Percentiles rank a stretch among this genome's conserved stretches.
Evolutionary conservation across 441 rosid genomes (phyloP).

Genomic region (Erodium trifolium): DNA sequence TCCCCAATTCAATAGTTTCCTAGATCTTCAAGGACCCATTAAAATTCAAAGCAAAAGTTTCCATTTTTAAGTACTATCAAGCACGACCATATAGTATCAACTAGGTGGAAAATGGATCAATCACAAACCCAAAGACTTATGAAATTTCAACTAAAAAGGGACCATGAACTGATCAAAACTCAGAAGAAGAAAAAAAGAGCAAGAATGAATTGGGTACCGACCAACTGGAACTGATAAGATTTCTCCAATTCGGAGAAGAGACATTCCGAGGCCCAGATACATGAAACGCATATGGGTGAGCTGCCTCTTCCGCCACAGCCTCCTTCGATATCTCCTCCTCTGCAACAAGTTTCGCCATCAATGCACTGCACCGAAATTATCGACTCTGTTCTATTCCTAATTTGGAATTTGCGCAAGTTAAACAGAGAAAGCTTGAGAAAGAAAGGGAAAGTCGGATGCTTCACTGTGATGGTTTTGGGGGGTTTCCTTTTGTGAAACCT

Average conservation of each 20-base stretch:
- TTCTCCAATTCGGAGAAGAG: not conserved
- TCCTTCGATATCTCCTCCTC: not conserved
- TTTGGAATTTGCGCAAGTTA: not conserved
- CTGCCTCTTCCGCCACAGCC: conserved; percentile 3
- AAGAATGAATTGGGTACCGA: not conserved
- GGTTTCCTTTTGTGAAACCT: not conserved
- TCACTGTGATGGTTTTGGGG: not conserved
- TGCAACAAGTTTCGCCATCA: not conserved
- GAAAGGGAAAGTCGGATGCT: not conserved
- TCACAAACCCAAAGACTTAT: not conserved
- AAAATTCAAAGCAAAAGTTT: not conserved
- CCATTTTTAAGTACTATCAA: not conserved
- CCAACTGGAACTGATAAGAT: conserved; percentile 1
- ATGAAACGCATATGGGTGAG: conserved; percentile 8
- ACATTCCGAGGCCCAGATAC: conserved; percentile 8
- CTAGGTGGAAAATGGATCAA: not conserved
- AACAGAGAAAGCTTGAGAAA: not conserved
- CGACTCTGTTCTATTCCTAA: not conserved
- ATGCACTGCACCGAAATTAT: not conserved
- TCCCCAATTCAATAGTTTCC: not conserved
- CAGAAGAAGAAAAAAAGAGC: not conserved
- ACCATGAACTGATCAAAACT: not conserved
- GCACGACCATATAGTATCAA: too few species aligned
- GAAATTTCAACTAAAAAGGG: not conserved
- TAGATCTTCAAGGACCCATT: conserved; percentile 1